Percentiles rank a stretch among this genome's conserved stretches.
Evolutionary conservation across 2,329 filamentous ascomycete species (phyloP).

Genomic region (Fusarium lateritium): DNA sequence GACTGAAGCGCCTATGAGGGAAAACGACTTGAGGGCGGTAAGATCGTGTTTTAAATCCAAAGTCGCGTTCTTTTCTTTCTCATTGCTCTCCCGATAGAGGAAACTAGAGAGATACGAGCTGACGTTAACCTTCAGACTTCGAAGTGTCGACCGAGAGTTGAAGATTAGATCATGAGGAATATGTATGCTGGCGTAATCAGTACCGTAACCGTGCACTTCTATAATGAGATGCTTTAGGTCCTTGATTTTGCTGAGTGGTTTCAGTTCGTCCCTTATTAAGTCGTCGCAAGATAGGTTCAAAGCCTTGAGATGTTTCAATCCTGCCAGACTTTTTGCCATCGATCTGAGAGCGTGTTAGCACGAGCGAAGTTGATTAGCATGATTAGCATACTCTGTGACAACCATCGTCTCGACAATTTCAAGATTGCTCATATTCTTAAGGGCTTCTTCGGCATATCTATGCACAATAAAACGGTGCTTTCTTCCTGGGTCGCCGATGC

Average conservation of each 20-base stretch:
- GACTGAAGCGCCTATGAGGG: background rate
- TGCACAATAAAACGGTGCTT: conserved; percentile 33
- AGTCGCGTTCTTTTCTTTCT: background rate
- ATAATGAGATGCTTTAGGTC: conserved; percentile 35
- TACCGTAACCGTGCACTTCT: background rate
- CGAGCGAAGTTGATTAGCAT: rapidly evolving
- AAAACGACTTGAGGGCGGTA: conserved; percentile 22
- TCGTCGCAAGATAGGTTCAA: conserved; percentile 1
- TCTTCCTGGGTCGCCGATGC: conserved; percentile 6
- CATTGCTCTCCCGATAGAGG: conserved; percentile 2
- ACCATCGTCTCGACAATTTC: conserved; percentile 27
- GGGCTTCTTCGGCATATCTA: conserved; percentile 38
- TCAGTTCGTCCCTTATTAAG: background rate
- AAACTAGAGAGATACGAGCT: background rate
- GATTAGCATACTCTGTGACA: conserved; percentile 27
- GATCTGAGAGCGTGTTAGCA: conserved; percentile 22
- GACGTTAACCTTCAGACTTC: background rate
- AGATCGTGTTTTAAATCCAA: background rate
- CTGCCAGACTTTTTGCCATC: conserved; percentile 27
- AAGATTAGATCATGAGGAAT: conserved; percentile 2
- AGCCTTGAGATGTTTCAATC: conserved; percentile 26
- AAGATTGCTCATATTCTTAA: conserved; percentile 32
- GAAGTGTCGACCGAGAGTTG: conserved; percentile 39
- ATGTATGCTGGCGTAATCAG: background rate
- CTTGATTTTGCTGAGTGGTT: conserved; percentile 16